Percentiles rank a stretch among this genome's conserved stretches.
phyloP scores from a whole-genome alignment of 768 basidiomycete genomes.

The Megacollybia marginata region DNA sequence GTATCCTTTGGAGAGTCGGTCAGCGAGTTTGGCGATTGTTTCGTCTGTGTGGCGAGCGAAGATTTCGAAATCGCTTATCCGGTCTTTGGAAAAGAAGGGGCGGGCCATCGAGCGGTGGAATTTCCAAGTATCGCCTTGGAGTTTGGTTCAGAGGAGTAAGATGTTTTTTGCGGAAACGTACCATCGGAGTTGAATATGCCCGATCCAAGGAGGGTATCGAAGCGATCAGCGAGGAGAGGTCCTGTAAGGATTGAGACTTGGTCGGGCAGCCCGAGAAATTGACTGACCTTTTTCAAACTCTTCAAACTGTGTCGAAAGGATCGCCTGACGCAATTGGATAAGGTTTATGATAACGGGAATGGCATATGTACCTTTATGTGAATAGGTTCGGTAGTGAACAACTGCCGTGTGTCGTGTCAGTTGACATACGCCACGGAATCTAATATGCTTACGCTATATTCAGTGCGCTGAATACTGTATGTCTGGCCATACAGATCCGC shows the following conservation, averaged over 20 bases:
- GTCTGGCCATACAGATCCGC: conserved; percentile 2
- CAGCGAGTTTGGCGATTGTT: conserved; percentile 35
- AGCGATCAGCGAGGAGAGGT: conserved; percentile 8
- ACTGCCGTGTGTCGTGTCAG: background rate
- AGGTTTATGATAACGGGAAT: background rate
- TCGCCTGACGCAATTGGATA: conserved; percentile 8
- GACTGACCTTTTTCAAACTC: conserved; percentile 23
- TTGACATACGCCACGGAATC: background rate
- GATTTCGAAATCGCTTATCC: conserved; percentile 46
- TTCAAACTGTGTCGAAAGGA: conserved; percentile 31
- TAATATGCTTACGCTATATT: conserved; percentile 1
- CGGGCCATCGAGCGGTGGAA: conserved; percentile 55
- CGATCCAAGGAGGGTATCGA: conserved; percentile 35
- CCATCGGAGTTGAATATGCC: conserved; percentile 59
- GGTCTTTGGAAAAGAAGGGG: conserved; percentile 50
- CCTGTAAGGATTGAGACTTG: conserved; percentile 7
- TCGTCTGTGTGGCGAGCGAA: conserved; percentile 44
- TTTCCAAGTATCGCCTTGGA: conserved; percentile 16
- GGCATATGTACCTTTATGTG: conserved; percentile 16
- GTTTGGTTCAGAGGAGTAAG: background rate
- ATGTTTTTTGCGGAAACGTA: conserved; percentile 42
- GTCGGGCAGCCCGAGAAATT: background rate
- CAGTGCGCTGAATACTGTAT: conserved; percentile 1
- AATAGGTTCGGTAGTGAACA: conserved; percentile 13
- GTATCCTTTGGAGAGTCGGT: conserved; percentile 35